Base-by-base conservation (phyloP, 306 rosid species). In the Calophaca sinica region DNA sequence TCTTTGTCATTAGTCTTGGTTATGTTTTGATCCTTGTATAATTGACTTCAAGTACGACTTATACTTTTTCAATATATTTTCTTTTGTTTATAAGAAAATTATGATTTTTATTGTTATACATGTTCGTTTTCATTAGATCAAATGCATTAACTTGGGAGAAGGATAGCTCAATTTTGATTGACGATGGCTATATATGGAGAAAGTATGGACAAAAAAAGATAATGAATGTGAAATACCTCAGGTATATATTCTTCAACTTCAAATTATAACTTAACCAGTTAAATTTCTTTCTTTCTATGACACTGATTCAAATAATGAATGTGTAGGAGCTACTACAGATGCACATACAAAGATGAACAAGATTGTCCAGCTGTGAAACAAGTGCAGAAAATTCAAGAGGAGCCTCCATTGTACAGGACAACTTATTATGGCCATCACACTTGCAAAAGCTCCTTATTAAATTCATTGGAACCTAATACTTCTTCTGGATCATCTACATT, bases 171-270 rank as follows among this genome's bases (percentile, higher is more conserved):
- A 44, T 52, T 52, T 72, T 50, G 62, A 33, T 64, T 9, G 82
- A 83, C 35, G 92, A 88, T 54, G 90, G 90, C 28, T 78, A 84
- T 80, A 83, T 55, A 10, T 88, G 93, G 93, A 84, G 90, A 65
- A 86, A 86, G 39, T 86, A 89, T 9, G 93, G 93, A 39, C 90
- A 89, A 55, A 89, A 89, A 61, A n/a, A 2, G 1, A 87, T 80
- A 66, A 67, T 12, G 2, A 76, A 76, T 61, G 28, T 75, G 20
- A 70, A 57, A 36, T 64, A 72, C 62, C 81, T 80, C 6, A 84
- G 86, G 89, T 84, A 70, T 9, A 54, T 57, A 58, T 11, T 8
- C 42, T 41, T 66, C 35, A 38, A 26, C 35, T 66, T 50, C 53
- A 66, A 66, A 65, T 41, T 42, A 39, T 48, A 48, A 35, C 46